Base-by-base conservation (phyloP, 176 grass and related monocot species). In the Bothriochloa decipiens region DNA sequence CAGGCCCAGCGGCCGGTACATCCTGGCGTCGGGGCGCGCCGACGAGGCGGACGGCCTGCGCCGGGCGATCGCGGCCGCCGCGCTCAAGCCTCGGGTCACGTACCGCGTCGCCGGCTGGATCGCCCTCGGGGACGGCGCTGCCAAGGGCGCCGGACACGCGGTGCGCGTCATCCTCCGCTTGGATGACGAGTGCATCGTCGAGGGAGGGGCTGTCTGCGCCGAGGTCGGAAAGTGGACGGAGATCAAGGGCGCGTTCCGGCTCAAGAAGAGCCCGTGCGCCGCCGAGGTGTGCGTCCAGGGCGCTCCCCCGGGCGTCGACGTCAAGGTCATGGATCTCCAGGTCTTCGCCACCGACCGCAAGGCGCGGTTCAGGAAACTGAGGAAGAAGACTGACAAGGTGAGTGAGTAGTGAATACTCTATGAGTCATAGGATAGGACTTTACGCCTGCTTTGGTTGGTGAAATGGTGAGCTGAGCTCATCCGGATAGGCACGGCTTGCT, bases 321-420 rank as follows among this genome's bases (percentile, higher is more conserved):
- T 94, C 1, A 92, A 63, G 92, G 87, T 94, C 43, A 87, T 91
- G 52, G 92, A 89, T 18, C 85, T 94, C 29, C 90, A 92, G 79
- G 85, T 92, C 20, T 94, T 75, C n/a, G 87, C 92, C 6, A 84
- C 86, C 9, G 90, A 94, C 26, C 85, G 92, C 57, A 86, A 47
- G 68, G 82, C 87, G 1, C 62, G 92, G 39, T 90, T 92, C 82
- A 90, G 65, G 79, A 81, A 94, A 23, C 90, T 92, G 47, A 70
- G n/a, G 65, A 92, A 52, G 57, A 89, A 90, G 70, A 92, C 92
- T 23, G 90, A 92, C 79, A 88, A 92, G 92, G 92, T 94, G 77
- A 72, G 72, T 28, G 3, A 46, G 69, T 11, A 9, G 36, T 3
- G 14, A 18, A 13, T 1, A 28, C 8, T 23, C 2, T 6, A 32